These are phyloP conservation scores for Ceratocystis cubensis DNA, from an alignment of 2,329 filamentous ascomycete species.

Conservation along the genomic window DNA sequence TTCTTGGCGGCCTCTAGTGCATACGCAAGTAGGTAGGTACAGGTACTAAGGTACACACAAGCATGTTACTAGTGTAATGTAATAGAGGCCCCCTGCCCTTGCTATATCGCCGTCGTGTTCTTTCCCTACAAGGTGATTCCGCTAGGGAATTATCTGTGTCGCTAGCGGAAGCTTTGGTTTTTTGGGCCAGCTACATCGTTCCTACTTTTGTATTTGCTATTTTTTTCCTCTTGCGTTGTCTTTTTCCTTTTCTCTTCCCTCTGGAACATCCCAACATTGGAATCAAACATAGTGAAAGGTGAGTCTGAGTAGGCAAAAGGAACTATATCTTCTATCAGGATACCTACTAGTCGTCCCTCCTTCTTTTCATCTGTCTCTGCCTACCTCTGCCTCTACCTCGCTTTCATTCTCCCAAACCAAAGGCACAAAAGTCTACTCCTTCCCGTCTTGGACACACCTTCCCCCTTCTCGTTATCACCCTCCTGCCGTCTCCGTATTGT, in stretches of 20 bases:
- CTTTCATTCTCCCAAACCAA: background rate
- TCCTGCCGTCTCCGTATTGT: background rate
- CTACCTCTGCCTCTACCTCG: background rate
- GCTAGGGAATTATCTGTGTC: background rate
- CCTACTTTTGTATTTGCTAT: background rate
- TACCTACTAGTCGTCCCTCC: background rate
- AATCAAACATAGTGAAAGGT: background rate
- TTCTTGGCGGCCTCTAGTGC: background rate
- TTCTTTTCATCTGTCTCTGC: background rate
- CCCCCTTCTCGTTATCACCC: background rate
- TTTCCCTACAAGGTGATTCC: background rate
- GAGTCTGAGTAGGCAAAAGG: background rate
- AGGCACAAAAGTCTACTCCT: background rate
- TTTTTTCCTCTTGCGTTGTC: slow-evolving; percentile 6
- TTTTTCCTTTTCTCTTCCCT: background rate
- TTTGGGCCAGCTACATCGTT: background rate
- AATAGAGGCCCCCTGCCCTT: background rate
- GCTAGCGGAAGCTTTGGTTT: slow-evolving; percentile 1
- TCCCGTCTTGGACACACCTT: background rate
- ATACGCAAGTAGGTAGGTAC: background rate
- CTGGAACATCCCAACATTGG: background rate
- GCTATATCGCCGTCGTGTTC: background rate
- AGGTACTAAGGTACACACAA: background rate
- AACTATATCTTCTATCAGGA: background rate
- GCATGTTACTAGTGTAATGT: background rate